These are phyloP conservation scores for Shiraia sp. DNA, from an alignment of 2,329 filamentous ascomycete genomes.

Conservation along the genomic window DNA sequence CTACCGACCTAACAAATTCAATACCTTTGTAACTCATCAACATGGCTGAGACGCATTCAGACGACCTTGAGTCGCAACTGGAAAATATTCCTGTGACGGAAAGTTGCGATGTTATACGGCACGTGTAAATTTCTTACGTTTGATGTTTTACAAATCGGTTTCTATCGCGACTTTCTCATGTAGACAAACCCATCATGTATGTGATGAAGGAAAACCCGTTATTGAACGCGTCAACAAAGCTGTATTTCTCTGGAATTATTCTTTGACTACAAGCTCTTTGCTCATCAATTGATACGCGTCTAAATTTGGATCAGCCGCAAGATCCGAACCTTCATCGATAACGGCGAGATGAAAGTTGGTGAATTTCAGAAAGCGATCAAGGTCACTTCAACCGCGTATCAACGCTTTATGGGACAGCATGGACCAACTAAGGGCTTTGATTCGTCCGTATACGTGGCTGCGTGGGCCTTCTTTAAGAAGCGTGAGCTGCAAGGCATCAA, in stretches of 20 bases:
- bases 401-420: slow-evolving; percentile 56
- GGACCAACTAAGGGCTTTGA: slow-evolving; percentile 44
- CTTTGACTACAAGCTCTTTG: no score
- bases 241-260: no score
- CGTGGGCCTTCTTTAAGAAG: slow-evolving; percentile 53
- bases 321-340: slow-evolving; percentile 49
- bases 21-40: no score
- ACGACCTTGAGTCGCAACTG: slow-evolving; percentile 9
- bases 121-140: not conserved
- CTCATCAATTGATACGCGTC: not conserved
- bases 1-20: no score
- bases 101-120: slow-evolving; percentile 25
- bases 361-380: slow-evolving; percentile 49
- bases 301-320: slow-evolving; percentile 28
- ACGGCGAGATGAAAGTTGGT: slow-evolving; percentile 50
- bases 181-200: not conserved
- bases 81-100: slow-evolving; percentile 19
- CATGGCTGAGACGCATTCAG: not conserved
- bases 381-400: slow-evolving; percentile 44
- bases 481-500: slow-evolving; percentile 55
- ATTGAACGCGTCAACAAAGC: no score
- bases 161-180: not conserved
- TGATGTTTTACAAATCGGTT: not conserved
- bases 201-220: no score
- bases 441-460: slow-evolving; percentile 32